phyloP scores from a whole-genome alignment of 306 rosid species.

The Vigna hirtella region DNA sequence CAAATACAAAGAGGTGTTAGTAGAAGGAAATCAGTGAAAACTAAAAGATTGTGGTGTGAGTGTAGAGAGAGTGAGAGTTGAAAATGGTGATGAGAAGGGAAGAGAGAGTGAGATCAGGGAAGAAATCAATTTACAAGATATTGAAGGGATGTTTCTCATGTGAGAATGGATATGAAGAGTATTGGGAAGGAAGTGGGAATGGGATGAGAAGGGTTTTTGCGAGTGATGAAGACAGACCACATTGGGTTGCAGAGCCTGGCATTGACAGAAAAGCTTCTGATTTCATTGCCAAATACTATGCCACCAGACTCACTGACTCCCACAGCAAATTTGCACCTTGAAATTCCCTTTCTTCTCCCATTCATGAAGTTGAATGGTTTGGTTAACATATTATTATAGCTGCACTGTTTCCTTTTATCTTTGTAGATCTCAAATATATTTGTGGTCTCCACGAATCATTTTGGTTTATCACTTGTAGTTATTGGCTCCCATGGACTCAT shows the following conservation, averaged over 20 bases:
- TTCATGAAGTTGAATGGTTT: background rate
- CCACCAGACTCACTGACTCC: conserved; percentile 53
- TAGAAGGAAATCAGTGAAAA: background rate
- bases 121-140: conserved; percentile 52
- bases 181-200: conserved; percentile 61
- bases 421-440: too few species aligned
- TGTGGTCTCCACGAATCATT: background rate
- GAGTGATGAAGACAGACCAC: conserved; percentile 68
- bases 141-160: conserved; percentile 65
- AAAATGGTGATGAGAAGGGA: background rate
- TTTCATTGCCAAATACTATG: conserved; percentile 75
- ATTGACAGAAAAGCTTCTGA: conserved; percentile 77
- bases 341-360: background rate
- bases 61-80: background rate
- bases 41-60: background rate
- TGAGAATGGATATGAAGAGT: conserved; percentile 35
- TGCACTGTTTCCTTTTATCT: too few species aligned
- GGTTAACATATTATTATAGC: too few species aligned
- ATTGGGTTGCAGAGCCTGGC: conserved; percentile 81
- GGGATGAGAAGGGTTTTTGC: conserved; percentile 57
- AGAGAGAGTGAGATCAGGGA: conserved; percentile 45
- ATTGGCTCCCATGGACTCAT: background rate
- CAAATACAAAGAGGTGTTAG: conserved; percentile 42
- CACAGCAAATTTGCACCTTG: conserved; percentile 49
- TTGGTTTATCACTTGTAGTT: background rate